Percentiles rank a stretch among this genome's conserved stretches.
These are phyloP conservation scores for Blastocrithidia nonstop DNA, from an alignment of 208 protist species.

Conservation along the genomic window DNA sequence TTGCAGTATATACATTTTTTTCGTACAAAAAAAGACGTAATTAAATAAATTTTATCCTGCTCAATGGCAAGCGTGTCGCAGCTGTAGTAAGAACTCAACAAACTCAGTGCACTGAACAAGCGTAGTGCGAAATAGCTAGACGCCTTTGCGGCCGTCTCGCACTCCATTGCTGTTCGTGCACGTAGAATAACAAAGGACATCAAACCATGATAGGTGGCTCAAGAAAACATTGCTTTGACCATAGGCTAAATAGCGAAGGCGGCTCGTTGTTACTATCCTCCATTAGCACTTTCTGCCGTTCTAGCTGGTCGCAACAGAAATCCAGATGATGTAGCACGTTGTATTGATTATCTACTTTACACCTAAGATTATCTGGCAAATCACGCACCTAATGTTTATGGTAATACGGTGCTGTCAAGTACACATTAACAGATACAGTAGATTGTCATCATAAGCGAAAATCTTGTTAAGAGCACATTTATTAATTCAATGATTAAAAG, in stretches of 20 bases:
- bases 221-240: slow-evolving; percentile 72
- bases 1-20: no score
- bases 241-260: slow-evolving; percentile 78
- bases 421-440: slow-evolving; percentile 24
- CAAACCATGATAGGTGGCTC: slow-evolving; percentile 68
- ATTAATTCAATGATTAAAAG: slow-evolving; percentile 20
- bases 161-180: slow-evolving; percentile 39
- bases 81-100: slow-evolving; percentile 58
- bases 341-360: slow-evolving; percentile 81
- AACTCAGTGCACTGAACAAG: slow-evolving; percentile 44
- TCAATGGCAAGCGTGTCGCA: slow-evolving; percentile 30
- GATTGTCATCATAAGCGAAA: slow-evolving; percentile 49
- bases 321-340: slow-evolving; percentile 36
- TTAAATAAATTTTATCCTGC: no score
- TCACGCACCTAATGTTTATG: slow-evolving; percentile 37
- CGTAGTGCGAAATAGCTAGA: slow-evolving; percentile 57
- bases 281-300: slow-evolving; percentile 40
- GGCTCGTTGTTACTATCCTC: slow-evolving; percentile 73
- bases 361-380: slow-evolving; percentile 59
- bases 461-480: slow-evolving; percentile 49
- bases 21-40: no score
- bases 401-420: slow-evolving; percentile 12
- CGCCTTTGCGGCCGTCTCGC: slow-evolving; percentile 68
- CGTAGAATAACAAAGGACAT: slow-evolving; percentile 60
- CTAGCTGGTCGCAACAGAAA: slow-evolving; percentile 35